Percentiles rank a stretch among this genome's conserved stretches.
These are phyloP conservation scores for Plectosphaerella sp. DNA, from an alignment of 2,329 filamentous ascomycete genomes.

Conservation along the genomic window DNA sequence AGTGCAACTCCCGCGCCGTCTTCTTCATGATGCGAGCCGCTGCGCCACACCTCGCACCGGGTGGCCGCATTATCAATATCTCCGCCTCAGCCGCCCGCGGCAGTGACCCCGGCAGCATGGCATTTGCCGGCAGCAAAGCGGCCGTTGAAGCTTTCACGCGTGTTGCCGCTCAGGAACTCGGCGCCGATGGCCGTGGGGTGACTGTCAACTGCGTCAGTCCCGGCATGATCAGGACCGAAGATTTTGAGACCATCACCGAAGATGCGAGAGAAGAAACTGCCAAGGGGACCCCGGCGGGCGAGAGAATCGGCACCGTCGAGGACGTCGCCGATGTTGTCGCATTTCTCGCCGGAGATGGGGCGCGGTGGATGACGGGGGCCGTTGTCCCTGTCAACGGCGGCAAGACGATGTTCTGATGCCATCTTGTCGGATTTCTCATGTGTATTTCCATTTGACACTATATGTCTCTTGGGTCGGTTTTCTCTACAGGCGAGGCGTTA, in stretches of 20 bases:
- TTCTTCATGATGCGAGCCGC: constrained; percentile 14
- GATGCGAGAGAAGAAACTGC: constrained; percentile 11
- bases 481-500: no score
- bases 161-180: constrained; percentile 12
- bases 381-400: constrained; percentile 13
- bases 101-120: constrained; percentile 11
- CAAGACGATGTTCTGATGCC: constrained; percentile 11
- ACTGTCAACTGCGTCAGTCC: constrained; percentile 14
- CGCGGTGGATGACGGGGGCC: constrained; percentile 13
- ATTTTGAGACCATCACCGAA: constrained; percentile 10
- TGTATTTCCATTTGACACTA: not conserved
- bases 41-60: constrained; percentile 10
- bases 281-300: constrained; percentile 10
- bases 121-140: constrained; percentile 12
- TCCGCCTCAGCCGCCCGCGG: constrained; percentile 12
- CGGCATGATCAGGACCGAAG: constrained; percentile 12
- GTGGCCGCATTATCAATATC: constrained; percentile 17
- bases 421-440: not conserved
- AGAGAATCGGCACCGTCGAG: constrained; percentile 11
- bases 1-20: constrained; percentile 12
- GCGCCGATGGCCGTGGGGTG: constrained; percentile 8
- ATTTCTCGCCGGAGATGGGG: constrained; percentile 12
- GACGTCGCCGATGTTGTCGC: constrained; percentile 13
- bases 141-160: constrained; percentile 14
- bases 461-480: not conserved